These are phyloP conservation scores for Apocynum venetum DNA, from an alignment of 257 asterid species.

Conservation along the genomic window DNA sequence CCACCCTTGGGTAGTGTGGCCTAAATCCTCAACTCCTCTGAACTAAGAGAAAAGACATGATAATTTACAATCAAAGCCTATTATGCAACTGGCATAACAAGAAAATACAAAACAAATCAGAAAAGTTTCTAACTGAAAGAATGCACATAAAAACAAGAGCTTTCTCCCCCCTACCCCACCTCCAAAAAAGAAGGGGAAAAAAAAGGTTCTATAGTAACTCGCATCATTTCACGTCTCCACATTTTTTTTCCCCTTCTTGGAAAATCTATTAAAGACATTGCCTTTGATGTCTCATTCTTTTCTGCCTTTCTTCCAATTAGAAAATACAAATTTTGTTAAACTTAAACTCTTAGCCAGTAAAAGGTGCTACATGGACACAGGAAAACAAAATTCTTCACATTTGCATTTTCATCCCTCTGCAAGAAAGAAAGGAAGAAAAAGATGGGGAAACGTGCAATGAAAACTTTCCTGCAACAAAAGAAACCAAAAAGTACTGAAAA, in stretches of 20 bases:
- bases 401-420: not conserved
- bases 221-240: not conserved
- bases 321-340: not conserved
- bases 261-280: not conserved
- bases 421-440: no score
- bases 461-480: not conserved
- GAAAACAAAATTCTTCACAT: not conserved
- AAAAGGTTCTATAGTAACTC: no score
- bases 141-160: not conserved
- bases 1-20: not conserved
- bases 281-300: not conserved
- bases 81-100: not conserved
- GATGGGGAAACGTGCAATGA: not conserved
- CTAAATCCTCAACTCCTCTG: not conserved
- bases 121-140: not conserved
- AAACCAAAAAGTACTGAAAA: not conserved
- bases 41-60: not conserved
- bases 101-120: not conserved
- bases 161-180: no score
- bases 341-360: not conserved
- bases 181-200: no score
- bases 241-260: not conserved
- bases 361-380: not conserved
- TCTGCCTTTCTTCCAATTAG: not conserved
- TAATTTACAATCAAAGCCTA: not conserved